A percentile compares a stretch with the other conserved stretches of the same genome.
Conservation (phyloP, 306 rosid genomes). For the Bauhinia variegata region DNA sequence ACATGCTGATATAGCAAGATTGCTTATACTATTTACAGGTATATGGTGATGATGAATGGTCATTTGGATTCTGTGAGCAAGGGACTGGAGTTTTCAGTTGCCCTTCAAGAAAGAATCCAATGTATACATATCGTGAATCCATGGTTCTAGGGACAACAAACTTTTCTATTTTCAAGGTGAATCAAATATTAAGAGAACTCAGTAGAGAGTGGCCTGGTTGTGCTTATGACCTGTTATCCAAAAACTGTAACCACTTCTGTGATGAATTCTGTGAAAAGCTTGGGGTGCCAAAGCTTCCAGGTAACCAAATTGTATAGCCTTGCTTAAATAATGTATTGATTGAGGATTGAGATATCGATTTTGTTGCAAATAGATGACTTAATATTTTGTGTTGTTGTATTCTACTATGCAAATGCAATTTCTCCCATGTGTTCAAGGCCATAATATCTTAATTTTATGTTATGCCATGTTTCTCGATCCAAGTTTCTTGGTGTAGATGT, state of each 20-base stretch:
- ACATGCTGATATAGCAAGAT: slow-evolving; percentile 22
- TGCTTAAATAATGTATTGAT: slow-evolving; percentile 4
- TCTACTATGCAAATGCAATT: background rate
- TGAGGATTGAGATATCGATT: slow-evolving; percentile 3
- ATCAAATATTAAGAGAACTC: slow-evolving; percentile 93
- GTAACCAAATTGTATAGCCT: slow-evolving; percentile 40
- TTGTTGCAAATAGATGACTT: background rate
- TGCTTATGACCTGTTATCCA: slow-evolving; percentile 85
- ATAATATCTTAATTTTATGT: slow-evolving; percentile 7
- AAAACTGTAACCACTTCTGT: slow-evolving; percentile 97
- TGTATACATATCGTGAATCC: slow-evolving; percentile 88
- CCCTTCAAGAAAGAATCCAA: slow-evolving; percentile 88
- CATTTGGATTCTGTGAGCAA: slow-evolving; percentile 97
- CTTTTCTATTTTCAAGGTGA: slow-evolving; percentile 70
- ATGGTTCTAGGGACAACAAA: slow-evolving; percentile 74
- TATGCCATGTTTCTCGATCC: background rate
- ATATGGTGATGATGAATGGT: slow-evolving; percentile 95
- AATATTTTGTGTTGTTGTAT: background rate
- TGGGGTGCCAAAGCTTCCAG: slow-evolving; percentile 92
- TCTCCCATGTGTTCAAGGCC: background rate
- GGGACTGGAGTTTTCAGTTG: slow-evolving; percentile 97
- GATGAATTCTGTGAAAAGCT: slow-evolving; percentile 91
- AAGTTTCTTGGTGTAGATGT: slow-evolving; percentile 10
- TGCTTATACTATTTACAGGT: slow-evolving; percentile 53
- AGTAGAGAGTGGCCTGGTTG: slow-evolving; percentile 97